A percentile compares a stretch with the other conserved stretches of the same genome.
Conservation (phyloP, 2,329 filamentous ascomycete species). For the Fusarium sp. region DNA sequence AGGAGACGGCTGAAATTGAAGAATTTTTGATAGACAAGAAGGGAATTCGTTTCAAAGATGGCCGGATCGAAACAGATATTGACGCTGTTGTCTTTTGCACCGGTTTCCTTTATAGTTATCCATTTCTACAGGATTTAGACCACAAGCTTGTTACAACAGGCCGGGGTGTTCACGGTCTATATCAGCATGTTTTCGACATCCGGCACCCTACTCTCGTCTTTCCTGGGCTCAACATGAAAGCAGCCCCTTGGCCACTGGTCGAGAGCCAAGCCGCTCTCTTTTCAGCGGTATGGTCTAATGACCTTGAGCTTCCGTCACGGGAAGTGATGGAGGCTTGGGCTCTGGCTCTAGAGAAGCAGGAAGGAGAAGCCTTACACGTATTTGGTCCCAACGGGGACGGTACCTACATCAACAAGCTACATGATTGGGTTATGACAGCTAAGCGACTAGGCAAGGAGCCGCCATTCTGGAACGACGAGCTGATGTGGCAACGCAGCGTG, state of each 20-base stretch:
- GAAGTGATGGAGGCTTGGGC: constrained; percentile 79
- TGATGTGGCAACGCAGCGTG: constrained; percentile 77
- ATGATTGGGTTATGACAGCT: constrained; percentile 68
- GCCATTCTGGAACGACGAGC: constrained; percentile 75
- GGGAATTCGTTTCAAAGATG: constrained; percentile 74
- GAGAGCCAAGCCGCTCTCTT: constrained; percentile 84
- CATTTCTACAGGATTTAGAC: constrained; percentile 68
- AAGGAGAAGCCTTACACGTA: constrained; percentile 48
- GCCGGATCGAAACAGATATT: constrained; percentile 71
- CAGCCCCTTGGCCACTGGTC: constrained; percentile 87
- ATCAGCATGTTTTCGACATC: constrained; percentile 82
- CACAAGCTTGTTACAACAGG: constrained; percentile 73
- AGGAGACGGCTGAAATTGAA: constrained; percentile 68
- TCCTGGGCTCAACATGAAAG: constrained; percentile 77
- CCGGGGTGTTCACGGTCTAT: constrained; percentile 75
- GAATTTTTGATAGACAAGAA: constrained; percentile 65
- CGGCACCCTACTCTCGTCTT: constrained; percentile 83
- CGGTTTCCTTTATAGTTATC: constrained; percentile 86
- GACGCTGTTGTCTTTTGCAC: constrained; percentile 89
- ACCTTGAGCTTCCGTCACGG: constrained; percentile 70
- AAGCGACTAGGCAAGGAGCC: constrained; percentile 71
- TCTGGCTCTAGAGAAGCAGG: constrained; percentile 66
- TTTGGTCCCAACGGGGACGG: constrained; percentile 62
- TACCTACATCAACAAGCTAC: constrained; percentile 74
- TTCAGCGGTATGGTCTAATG: constrained; percentile 80